Conservation (phyloP, 805 yeast genomes). For the Nadsonia fulvescens region DNA sequence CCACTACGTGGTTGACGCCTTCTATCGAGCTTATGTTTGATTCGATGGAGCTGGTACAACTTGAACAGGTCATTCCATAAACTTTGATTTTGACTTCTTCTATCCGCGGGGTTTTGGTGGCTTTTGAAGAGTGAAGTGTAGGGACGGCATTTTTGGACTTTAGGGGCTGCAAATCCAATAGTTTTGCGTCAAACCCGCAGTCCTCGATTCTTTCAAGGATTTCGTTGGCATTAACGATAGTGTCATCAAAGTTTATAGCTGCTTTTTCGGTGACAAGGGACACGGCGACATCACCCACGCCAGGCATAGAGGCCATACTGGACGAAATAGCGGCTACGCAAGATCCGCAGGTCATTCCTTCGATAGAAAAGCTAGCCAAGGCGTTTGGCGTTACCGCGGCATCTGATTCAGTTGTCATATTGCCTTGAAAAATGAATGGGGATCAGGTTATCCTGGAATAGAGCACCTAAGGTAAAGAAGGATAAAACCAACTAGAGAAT, state of each 20-base stretch:
- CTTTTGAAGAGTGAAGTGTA: background rate
- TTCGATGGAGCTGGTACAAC: conserved; percentile 34
- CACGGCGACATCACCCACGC: conserved; percentile 39
- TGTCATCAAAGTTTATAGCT: conserved; percentile 28
- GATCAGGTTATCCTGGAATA: no score
- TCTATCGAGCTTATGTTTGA: conserved; percentile 23
- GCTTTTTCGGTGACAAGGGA: conserved; percentile 69
- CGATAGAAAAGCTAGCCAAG: conserved; percentile 18
- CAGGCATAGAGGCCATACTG: conserved; percentile 30
- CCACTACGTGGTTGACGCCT: conserved; percentile 33
- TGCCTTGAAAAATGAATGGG: no score
- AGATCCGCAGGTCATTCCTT: conserved; percentile 88
- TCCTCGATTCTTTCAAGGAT: conserved; percentile 47
- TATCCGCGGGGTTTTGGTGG: no score
- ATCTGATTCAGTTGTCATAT: no score
- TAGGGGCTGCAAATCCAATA: conserved; percentile 9
- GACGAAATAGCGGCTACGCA: conserved; percentile 54
- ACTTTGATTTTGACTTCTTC: conserved; percentile 21
- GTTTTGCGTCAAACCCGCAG: conserved; percentile 48
- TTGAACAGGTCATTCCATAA: conserved; percentile 45
- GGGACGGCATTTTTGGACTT: conserved; percentile 2
- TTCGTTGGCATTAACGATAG: conserved; percentile 17
- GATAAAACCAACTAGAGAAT: no score
- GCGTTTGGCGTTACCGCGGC: conserved; percentile 4
- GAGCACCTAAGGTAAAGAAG: no score